These are phyloP conservation scores for Pseudogymnoascus sp. DNA, from an alignment of 2,329 filamentous ascomycete species.

Conservation along the genomic window DNA sequence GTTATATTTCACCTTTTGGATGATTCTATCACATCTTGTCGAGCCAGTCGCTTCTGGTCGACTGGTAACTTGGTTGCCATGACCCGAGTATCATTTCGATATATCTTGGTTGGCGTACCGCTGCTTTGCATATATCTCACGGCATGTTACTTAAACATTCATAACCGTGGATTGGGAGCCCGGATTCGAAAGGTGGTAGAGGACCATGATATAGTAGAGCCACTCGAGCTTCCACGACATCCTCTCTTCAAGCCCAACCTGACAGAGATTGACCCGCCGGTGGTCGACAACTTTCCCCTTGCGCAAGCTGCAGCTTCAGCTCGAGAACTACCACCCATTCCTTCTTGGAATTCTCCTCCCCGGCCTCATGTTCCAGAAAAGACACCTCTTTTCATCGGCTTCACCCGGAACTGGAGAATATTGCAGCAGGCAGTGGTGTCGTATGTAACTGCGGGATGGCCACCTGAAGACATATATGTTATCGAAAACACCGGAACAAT, in stretches of 20 bases:
- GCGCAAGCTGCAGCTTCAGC: conserved; percentile 20
- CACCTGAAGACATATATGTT: conserved; percentile 46
- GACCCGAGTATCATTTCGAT: conserved; percentile 7
- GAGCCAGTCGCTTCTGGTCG: not conserved
- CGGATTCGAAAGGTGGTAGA: not conserved
- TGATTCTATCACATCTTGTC: not conserved
- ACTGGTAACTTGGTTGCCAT: not conserved
- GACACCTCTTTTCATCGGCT: conserved; percentile 53
- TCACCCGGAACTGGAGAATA: conserved; percentile 49
- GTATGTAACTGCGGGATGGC: conserved; percentile 54
- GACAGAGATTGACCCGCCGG: conserved; percentile 13
- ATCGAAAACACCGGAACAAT: conserved; percentile 52
- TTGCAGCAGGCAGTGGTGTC: conserved; percentile 49
- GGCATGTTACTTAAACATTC: not conserved
- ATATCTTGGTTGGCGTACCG: conserved; percentile 2
- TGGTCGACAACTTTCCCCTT: conserved; percentile 25
- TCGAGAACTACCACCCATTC: conserved; percentile 35
- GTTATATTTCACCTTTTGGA: not conserved
- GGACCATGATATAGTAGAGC: not conserved
- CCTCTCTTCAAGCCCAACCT: conserved; percentile 21
- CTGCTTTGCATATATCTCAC: not conserved
- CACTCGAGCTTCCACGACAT: conserved; percentile 7
- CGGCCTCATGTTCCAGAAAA: conserved; percentile 33
- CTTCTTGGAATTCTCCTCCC: conserved; percentile 40
- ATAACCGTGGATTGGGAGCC: not conserved